Evolutionary conservation across 192 early-diverging fungal genomes (phyloP), one percentile per base, ranked within the genome.

Genomic region (Coemansia sp.): DNA sequence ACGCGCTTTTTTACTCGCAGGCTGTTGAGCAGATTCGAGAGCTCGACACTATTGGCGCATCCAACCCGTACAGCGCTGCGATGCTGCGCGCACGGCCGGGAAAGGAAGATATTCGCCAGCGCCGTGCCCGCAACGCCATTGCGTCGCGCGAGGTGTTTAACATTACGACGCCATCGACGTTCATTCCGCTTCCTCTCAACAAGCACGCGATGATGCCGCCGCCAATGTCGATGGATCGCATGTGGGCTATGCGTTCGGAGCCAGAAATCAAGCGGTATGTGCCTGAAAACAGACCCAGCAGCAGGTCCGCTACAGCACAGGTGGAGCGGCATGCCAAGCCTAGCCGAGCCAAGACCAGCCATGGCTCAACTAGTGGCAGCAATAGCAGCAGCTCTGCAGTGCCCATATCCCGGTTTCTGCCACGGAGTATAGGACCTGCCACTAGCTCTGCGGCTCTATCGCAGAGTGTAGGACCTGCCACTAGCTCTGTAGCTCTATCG

Each of bases 1-100:
- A 73, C 53, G 76, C 76, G 37, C 60, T 79, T 41, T 79, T 79
- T 43, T 79, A 79, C 55, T 79, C 76, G 63, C 70, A 73, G 45
- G 71, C 76, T 1, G 65, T 79, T 4, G 56, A 66, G 53, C 66
- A 79, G 67, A 73, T 79, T 53, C 62, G 67, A 27, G 67, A 73
- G 18, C 54, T 52, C 13, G 75, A 78, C 51, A 64, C 54, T 4
- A 53, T 60, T 5, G 64, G 59, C 22, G 57, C 68, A 6, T 54
- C 60, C 18, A 55, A 67, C 41, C 61, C 74, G 1, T 68, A 65
- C 27, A 52, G 61, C 8, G 64, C 61, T 11, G 62, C 67, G 9
- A 54, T 66, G 38, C 76, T 71, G 10, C 70, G 71, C 19, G 60
- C 66, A 11, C 54, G 76, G 10, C 76, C 76, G 7, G 76, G 71